Conservation (phyloP, 2,329 filamentous ascomycete species). For the Diaporthe amygdali region DNA sequence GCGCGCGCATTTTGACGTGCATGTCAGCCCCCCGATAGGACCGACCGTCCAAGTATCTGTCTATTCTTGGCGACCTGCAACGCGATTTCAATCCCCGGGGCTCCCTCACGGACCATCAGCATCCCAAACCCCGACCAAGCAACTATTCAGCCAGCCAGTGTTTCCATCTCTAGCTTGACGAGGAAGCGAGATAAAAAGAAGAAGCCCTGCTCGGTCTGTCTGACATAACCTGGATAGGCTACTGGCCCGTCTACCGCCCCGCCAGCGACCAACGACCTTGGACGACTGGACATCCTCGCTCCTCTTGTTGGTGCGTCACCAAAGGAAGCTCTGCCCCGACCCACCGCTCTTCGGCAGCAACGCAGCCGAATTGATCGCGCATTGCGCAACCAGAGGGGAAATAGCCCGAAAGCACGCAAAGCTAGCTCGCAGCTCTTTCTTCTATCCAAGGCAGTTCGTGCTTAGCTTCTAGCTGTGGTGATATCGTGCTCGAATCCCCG, state of each 20-base stretch:
- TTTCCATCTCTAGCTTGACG: no score
- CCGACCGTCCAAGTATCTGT: background rate
- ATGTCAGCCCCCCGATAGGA: background rate
- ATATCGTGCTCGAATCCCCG: background rate
- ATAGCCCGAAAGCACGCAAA: background rate
- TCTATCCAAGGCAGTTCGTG: background rate
- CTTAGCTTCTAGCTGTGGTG: background rate
- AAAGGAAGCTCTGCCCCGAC: slow-evolving; percentile 9
- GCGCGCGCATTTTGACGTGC: background rate
- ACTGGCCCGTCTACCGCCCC: background rate
- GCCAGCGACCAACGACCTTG: background rate
- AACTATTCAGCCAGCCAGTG: background rate
- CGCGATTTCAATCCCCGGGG: background rate
- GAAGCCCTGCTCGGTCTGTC: background rate
- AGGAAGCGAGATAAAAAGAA: background rate
- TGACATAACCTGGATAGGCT: background rate
- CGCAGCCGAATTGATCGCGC: background rate
- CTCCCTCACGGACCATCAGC: background rate
- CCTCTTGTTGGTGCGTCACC: background rate
- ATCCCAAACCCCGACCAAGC: background rate
- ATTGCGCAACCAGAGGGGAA: background rate
- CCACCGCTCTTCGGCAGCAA: slow-evolving; percentile 5
- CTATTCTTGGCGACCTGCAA: background rate
- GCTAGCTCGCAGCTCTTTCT: background rate
- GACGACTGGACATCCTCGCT: background rate